Percentiles rank a stretch among this genome's conserved stretches.
phyloP scores from a whole-genome alignment of 2,329 filamentous ascomycete species.

The Aspergillus hortae region DNA sequence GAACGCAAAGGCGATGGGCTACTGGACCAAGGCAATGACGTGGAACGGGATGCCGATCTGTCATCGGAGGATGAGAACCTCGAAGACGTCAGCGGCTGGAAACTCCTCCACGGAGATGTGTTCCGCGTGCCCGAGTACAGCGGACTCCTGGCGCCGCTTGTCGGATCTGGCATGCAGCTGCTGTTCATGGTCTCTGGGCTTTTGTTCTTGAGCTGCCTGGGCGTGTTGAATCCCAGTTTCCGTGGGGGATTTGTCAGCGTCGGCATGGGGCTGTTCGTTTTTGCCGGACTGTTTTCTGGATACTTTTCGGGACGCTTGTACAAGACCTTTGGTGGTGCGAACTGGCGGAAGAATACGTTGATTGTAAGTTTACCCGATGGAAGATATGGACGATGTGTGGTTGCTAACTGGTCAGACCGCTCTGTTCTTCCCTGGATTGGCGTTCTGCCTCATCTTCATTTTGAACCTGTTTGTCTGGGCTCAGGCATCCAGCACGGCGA shows the following conservation, averaged over 20 bases:
- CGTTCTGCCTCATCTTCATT: conserved; percentile 72
- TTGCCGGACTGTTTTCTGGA: conserved; percentile 78
- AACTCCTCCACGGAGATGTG: conserved; percentile 81
- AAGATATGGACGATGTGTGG: background rate
- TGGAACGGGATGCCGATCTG: conserved; percentile 52
- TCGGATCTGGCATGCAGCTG: conserved; percentile 83
- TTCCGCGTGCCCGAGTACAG: conserved; percentile 71
- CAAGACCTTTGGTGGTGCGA: conserved; percentile 73
- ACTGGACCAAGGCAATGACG: conserved; percentile 57
- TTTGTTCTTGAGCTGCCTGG: conserved; percentile 68
- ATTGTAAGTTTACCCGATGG: conserved; percentile 41
- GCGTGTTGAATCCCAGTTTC: conserved; percentile 79
- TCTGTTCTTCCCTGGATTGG: conserved; percentile 71
- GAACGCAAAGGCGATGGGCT: conserved; percentile 57
- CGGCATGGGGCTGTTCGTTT: conserved; percentile 75
- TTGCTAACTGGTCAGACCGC: conserved; percentile 53
- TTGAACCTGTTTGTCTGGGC: conserved; percentile 89
- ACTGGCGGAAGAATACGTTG: conserved; percentile 72
- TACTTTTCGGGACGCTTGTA: conserved; percentile 84
- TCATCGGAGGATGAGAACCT: conserved; percentile 67
- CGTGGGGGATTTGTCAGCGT: conserved; percentile 87
- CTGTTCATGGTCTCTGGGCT: conserved; percentile 76
- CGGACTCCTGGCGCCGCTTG: conserved; percentile 70
- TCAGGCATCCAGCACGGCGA: conserved; percentile 80
- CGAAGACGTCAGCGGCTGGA: conserved; percentile 85